Evolutionary conservation across 2,329 filamentous ascomycete species (phyloP), one percentile per base, ranked within the genome.

Genomic region (Phaeosphaeriaceae sp.): DNA sequence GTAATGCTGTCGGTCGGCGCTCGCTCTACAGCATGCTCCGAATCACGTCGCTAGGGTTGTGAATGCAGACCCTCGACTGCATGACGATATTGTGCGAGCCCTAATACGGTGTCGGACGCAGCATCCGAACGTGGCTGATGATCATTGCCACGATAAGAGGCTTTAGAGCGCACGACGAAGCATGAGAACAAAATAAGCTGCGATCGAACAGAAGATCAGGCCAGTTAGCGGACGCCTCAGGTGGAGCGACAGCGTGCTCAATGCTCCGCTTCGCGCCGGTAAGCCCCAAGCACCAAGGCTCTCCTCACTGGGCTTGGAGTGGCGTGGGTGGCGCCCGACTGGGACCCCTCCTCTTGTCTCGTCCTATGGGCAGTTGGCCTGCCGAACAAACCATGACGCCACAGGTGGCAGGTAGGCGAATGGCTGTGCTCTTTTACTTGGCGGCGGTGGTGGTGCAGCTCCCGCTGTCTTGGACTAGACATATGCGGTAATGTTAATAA

Each of bases 371-470:
- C 60, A 56, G 62, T 50, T 46, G 56, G 56, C 56, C 51, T 46
- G 61, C 63, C 64, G 64, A 65, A 63, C 66, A 62, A 63, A 52
- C 63, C 63, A 66, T 69, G 65, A 73, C 71, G 74, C 73, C 72
- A 70, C 71, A 72, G 65, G 59, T 62, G 65, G 63, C 64, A 68
- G 66, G 71, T 73, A 69, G 68, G 68, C 71, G 68, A 74, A 67
- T 69, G 65, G 65, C 63, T 64, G 66, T 68, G 63, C 64, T 66
- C 52, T 59, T 48, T 43, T 51, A 61, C 71, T 74, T 73, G 72
- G 69, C 72, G 61, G 50, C 58, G 65, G 63, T 65, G 62, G 64
- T 67, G 66, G 64, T 68, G 65, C 65, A 67, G 66, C 62, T 67
- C 56, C 63, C 63, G 61, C 61, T 57, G 61, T 65, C 59, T 54